A percentile compares a stretch with the other conserved stretches of the same genome.
These are phyloP conservation scores for Globisporangium spiculum DNA, from an alignment of 352 stramenopile genomes.

Conservation along the genomic window DNA sequence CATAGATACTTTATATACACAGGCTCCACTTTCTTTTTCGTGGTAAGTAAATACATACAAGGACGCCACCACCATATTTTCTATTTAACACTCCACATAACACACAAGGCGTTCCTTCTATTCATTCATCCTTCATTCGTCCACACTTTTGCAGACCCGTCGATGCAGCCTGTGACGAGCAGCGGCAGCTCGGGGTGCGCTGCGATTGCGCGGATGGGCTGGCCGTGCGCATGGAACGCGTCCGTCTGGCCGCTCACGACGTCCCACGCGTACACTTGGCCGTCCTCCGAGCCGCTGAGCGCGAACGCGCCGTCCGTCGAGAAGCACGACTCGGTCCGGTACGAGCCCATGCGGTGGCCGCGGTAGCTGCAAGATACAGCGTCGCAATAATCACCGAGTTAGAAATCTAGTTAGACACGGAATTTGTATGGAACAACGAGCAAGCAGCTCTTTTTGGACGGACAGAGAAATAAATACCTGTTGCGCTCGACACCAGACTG, in stretches of 20 bases:
- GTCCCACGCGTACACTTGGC: conserved; percentile 65
- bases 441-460: neutral
- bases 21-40: neutral
- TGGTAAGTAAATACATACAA: conserved; percentile 1
- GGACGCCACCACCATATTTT: neutral
- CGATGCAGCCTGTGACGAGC: conserved; percentile 58
- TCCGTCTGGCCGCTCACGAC: conserved; percentile 35
- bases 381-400: neutral
- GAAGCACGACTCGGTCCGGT: conserved; percentile 71
- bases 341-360: conserved; percentile 58
- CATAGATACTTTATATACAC: conserved; percentile 28
- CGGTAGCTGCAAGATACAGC: conserved; percentile 38
- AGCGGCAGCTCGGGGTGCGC: conserved; percentile 63
- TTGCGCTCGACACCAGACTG: conserved; percentile 62
- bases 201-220: conserved; percentile 58
- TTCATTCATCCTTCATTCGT: conserved; percentile 10
- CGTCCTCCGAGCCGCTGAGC: conserved; percentile 76
- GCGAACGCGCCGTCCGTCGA: conserved; percentile 62
- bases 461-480: conserved; percentile 28
- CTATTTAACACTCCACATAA: neutral
- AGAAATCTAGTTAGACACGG: conserved; percentile 10
- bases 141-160: conserved; percentile 78
- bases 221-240: conserved; percentile 56
- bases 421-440: neutral
- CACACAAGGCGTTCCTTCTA: neutral